Percentiles rank a stretch among this genome's conserved stretches.
phyloP scores from a whole-genome alignment of 495 filamentous ascomycete genomes.

The Trichoderma reesei region DNA sequence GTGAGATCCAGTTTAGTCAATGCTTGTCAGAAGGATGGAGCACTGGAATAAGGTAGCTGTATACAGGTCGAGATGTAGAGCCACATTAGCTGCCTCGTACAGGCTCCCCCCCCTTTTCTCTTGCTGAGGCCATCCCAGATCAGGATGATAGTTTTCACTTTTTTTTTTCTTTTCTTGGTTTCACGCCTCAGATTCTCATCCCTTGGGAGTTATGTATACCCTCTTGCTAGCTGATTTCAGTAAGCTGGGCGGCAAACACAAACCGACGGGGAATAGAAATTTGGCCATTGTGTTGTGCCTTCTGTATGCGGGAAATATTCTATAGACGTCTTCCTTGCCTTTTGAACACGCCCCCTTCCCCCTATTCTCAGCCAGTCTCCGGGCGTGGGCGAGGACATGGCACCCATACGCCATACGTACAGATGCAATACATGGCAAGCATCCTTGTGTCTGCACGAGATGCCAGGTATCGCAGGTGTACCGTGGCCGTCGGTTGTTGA shows the following conservation, averaged over 20 bases:
- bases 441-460: too few relatives aligned
- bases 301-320: conserved; percentile 4
- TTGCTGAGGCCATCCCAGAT: not conserved
- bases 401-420: too few relatives aligned
- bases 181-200: not conserved
- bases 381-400: too few relatives aligned
- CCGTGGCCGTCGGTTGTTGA: too few relatives aligned
- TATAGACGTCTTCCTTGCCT: not conserved
- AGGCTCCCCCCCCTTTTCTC: not conserved
- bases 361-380: not conserved
- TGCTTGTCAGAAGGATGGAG: too few relatives aligned
- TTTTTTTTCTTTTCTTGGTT: not conserved
- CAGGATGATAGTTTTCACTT: not conserved
- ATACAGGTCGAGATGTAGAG: too few relatives aligned
- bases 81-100: not conserved
- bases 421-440: too few relatives aligned
- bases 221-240: not conserved
- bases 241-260: not conserved
- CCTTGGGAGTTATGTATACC: not conserved
- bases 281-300: not conserved
- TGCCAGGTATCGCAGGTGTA: too few relatives aligned
- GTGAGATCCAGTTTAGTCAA: not conserved
- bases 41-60: too few relatives aligned
- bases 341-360: not conserved
- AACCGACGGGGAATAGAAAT: not conserved